Base-by-base conservation (phyloP, 2,329 filamentous ascomycete genomes). In the Aspergillus glaucus region DNA sequence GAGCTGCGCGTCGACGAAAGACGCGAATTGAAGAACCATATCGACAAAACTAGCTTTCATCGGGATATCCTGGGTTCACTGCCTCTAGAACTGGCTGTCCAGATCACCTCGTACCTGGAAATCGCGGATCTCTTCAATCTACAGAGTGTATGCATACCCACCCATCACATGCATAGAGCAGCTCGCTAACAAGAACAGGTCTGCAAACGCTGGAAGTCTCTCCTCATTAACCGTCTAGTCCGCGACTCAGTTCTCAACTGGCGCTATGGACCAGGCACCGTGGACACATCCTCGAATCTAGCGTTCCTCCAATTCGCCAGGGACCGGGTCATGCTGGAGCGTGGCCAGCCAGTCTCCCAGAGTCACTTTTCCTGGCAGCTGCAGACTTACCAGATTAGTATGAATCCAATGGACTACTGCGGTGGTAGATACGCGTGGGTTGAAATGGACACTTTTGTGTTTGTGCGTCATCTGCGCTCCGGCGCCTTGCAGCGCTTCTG, bases 41-140 rank as follows among this genome's bases (percentile, higher is more conserved):
- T 61, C 5, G 50, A 59, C 32, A 15, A 46, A n/a, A 49, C 48
- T 15, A 55, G 54, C 12, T 60, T 69, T 22, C 53, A 65, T 19
- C 57, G 54, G 30, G 68, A 71, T 50, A 57, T 71, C n/a, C 34
- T 71, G 3, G 59, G 55, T 12, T 51, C 50, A 1, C 45, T 69
- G 21, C 68, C 67, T 3, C 12, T 61, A 5, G 68, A 71, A 50
- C 47, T 71, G n/a, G 57, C 59, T 3, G 51, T 56, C 8, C 54
- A 60, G 24, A 49, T 71, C 19, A 52, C 55, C 6, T 44, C 56
- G 19, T 53, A 63, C 46, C 43, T 70, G 12, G 45, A 57, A 24
- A 46, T 66, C 3, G 41, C 44, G 4, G 66, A 71, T 21, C 14
- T 65, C 26, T 42, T 68, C 44, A 17, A 53, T 8, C 53, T 65